Evolutionary conservation across 805 yeast genomes (phyloP), one percentile per base, ranked within the genome.

Genomic region (Pichia rugopelliculosa): DNA sequence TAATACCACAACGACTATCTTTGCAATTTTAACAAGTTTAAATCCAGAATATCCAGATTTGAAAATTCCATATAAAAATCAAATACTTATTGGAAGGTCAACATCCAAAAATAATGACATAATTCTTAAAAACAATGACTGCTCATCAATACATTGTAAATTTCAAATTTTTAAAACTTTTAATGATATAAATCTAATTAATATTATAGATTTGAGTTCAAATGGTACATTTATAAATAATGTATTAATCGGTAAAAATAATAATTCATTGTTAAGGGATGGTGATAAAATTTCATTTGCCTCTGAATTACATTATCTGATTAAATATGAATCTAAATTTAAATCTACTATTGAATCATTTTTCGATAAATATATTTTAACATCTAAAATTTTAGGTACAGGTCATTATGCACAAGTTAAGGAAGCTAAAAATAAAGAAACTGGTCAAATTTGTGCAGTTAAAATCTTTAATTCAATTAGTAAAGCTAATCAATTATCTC

Each of bases 361-460:
- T 46, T 77, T 74, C 51, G 85, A 82, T 56, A 74, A 75, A 48
- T 77, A 76, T 55, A 68, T 75, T 7, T 50, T 77, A 18, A 47
- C 53, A 11, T 87, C 86, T 0, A 71, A 69, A 47, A 77, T 80
- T 53, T 64, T 85, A 21, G 93, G 93, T 0, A 67, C 83, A 4
- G 93, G 93, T 0, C 91, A 85, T 63, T 85, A 85, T 57, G 91
- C 93, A 0, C 79, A 79, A n/a, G 93, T 85, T 3, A 82, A 79
- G 58, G 86, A 82, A 54, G 87, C 87, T 3, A 69, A 70, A 8
- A 73, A 77, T 52, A 75, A 80, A 54, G 61, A 64, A 8, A 73
- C 81, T 0, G 87, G 88, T 0, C 73, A 74, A 43, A 64, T 73
- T 3, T 84, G 79, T 42, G 93, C 91, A 0, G 87, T 85, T 4